Conservation (phyloP, 2,329 filamentous ascomycete genomes). For the Ophiostoma populinum region DNA sequence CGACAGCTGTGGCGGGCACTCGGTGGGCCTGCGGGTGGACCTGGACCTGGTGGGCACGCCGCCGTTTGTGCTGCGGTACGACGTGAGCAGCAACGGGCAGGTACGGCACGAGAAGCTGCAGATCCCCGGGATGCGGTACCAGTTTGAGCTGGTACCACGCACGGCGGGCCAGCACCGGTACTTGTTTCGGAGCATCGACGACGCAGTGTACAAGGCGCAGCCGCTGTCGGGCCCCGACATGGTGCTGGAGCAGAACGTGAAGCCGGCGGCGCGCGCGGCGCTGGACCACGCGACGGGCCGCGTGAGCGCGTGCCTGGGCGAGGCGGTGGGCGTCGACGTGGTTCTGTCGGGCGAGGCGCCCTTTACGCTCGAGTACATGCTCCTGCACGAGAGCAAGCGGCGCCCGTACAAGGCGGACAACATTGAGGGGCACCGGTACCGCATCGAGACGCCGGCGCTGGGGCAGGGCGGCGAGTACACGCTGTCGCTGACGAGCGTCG, state of each 20-base stretch:
- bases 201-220: slow-evolving; percentile 60
- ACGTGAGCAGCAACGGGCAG: slow-evolving; percentile 45
- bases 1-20: slow-evolving; percentile 88
- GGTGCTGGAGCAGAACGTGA: slow-evolving; percentile 72
- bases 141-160: slow-evolving; percentile 67
- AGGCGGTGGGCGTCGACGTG: slow-evolving; percentile 59
- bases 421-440: slow-evolving; percentile 46
- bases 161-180: slow-evolving; percentile 78
- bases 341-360: slow-evolving; percentile 66
- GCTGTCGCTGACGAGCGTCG: slow-evolving; percentile 67
- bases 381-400: slow-evolving; percentile 77
- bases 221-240: slow-evolving; percentile 43
- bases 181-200: slow-evolving; percentile 63
- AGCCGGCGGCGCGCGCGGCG: slow-evolving; percentile 73
- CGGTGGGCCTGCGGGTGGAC: slow-evolving; percentile 76
- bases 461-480: slow-evolving; percentile 79
- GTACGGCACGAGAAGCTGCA: slow-evolving; percentile 35
- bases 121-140: slow-evolving; percentile 58
- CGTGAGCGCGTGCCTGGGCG: slow-evolving; percentile 64
- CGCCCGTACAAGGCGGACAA: slow-evolving; percentile 47
- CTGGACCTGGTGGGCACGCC: slow-evolving; percentile 84
- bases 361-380: slow-evolving; percentile 80
- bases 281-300: slow-evolving; percentile 36
- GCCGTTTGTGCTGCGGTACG: slow-evolving; percentile 72
- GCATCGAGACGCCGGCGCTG: slow-evolving; percentile 59